A percentile compares a stretch with the other conserved stretches of the same genome.
phyloP scores from a whole-genome alignment of 2,329 filamentous ascomycete species.

The Cercospora brassicicola region DNA sequence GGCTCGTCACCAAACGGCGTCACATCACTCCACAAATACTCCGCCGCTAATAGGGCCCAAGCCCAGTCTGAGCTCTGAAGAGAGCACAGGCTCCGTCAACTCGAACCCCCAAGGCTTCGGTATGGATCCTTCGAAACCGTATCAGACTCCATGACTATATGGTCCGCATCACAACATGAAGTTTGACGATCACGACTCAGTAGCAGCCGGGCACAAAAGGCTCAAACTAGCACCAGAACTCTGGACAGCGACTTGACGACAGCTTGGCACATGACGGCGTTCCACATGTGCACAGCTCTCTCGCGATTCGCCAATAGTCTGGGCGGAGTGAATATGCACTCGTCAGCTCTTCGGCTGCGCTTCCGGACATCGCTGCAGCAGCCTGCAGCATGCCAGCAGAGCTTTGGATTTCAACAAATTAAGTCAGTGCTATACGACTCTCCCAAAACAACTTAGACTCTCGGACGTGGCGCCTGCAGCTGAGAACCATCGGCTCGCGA shows the following conservation, averaged over 20 bases:
- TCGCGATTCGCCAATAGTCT: not conserved
- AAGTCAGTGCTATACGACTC: slow-evolving; percentile 6
- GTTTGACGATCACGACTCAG: not conserved
- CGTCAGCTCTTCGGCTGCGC: not conserved
- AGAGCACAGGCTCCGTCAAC: slow-evolving; percentile 23
- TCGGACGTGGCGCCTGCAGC: slow-evolving; percentile 2
- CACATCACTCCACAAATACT: slow-evolving; percentile 5
- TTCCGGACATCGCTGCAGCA: not conserved
- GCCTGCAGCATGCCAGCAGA: not conserved
- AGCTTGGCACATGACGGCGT: not conserved
- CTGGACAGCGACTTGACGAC: slow-evolving; percentile 1
- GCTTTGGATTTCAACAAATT: not conserved
- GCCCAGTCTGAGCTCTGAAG: slow-evolving; percentile 25
- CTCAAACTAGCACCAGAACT: slow-evolving; percentile 3
- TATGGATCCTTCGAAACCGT: slow-evolving; percentile 17
- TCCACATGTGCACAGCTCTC: not conserved
- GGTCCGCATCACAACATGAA: not conserved
- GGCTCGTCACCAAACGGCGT: not conserved
- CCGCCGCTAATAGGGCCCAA: slow-evolving; percentile 5
- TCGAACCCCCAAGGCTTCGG: slow-evolving; percentile 19
- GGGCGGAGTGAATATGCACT: not conserved
- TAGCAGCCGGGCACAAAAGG: not conserved
- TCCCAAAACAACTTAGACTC: not conserved
- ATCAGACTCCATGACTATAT: slow-evolving; percentile 24
- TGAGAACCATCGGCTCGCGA: not conserved